Evolutionary conservation across 768 basidiomycete genomes (phyloP), one percentile per base, ranked within the genome.

Genomic region (Inosperma sp.): DNA sequence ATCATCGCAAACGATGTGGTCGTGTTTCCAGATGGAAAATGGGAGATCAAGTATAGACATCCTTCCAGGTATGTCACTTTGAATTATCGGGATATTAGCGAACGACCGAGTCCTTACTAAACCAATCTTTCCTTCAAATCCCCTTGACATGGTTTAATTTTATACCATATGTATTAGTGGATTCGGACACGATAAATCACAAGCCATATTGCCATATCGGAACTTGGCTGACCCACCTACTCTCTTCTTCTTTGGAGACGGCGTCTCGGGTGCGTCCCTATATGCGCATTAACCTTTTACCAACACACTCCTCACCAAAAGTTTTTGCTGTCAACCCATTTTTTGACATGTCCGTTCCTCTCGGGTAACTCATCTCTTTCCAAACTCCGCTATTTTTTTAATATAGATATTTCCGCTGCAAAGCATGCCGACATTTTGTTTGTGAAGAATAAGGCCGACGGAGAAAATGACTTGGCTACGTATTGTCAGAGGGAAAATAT

Each of bases 221-320:
- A 70, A 74, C 34, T 75, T 94, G 35, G 58, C 72, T 5, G 64
- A 80, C 40, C 81, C 84, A 4, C 95, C 96, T 2, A 83, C 79
- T 2, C 73, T 95, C 8, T 95, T 99, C 71, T 99, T 96, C 80
- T 94, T 96, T 56, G 96, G 96, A 0, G 96, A 99, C 65, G 96
- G 96, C 27, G 96, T 96, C 43, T 93, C 91, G 49, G 93, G 92
- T 89, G 51, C 8, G 17, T n/a, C 37, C 12, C 26, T 29, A 39
- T 26, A 17, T 42, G 10, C 12, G 26, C 42, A 22, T 17, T 23
- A n/a, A 34, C 40, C 41, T 47, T 26, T 47, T 25, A 46, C 25
- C n/a, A n/a, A n/a, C n/a, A n/a, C n/a, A n/a, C n/a, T n/a, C n/a
- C n/a, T n/a, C n/a, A n/a, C n/a, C n/a, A n/a, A n/a, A n/a, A n/a